Percentiles rank a stretch among this genome's conserved stretches.
phyloP scores from a whole-genome alignment of 2,329 filamentous ascomycete genomes.

The Diaporthe capsici region DNA sequence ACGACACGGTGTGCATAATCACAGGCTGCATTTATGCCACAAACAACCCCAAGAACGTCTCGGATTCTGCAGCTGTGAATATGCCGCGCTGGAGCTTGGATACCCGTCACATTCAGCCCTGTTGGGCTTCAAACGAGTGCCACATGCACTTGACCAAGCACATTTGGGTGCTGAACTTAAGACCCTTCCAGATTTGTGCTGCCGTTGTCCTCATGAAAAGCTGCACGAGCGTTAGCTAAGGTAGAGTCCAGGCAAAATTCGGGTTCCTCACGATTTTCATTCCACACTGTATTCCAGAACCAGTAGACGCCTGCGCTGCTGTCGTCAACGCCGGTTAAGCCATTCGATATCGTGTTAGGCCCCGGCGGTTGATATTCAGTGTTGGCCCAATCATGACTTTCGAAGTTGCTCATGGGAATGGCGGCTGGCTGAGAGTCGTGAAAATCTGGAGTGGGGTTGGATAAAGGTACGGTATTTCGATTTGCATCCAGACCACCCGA shows the following conservation, averaged over 20 bases:
- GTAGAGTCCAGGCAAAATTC: neutral
- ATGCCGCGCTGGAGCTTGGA: neutral
- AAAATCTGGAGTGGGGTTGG: neutral
- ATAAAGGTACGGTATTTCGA: neutral
- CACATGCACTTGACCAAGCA: neutral
- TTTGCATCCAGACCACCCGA: neutral
- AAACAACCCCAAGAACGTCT: neutral
- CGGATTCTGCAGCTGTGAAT: neutral
- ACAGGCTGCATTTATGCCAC: neutral
- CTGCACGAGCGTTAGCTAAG: neutral
- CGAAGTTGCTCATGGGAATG: neutral
- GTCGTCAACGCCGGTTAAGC: neutral
- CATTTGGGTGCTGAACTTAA: neutral
- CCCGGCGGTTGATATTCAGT: neutral
- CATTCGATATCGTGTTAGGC: neutral
- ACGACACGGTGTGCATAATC: neutral
- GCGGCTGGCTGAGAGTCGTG: neutral
- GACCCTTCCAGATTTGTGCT: neutral
- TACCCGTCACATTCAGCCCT: neutral
- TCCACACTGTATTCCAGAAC: neutral
- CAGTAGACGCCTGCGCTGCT: neutral
- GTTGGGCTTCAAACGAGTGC: neutral
- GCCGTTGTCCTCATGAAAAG: neutral
- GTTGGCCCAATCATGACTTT: neutral
- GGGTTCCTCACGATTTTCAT: neutral